Evolutionary conservation across 805 yeast species (phyloP), one percentile per base, ranked within the genome.

Genomic region (Candida gorgasii): DNA sequence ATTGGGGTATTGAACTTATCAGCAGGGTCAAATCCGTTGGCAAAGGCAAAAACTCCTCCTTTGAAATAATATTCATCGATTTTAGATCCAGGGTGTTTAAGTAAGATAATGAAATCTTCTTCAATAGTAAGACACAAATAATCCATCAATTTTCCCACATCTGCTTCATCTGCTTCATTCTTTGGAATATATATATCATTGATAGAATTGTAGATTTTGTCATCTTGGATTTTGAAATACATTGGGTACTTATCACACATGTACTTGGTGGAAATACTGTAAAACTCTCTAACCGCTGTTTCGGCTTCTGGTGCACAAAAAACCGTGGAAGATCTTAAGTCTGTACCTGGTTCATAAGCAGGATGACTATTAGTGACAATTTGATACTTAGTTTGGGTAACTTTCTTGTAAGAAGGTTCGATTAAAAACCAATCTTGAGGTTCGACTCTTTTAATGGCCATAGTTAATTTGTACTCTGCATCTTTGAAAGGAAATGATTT

Each of bases 401-500:
- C 39, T n/a, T 49, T 40, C 39, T 48, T 46, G 46, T 70, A 69
- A 3, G 63, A 53, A 22, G 68, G 59, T 35, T 69, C 75, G 11
- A 70, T 49, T 45, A 70, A 57, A 17, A 70, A 57, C 73, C 73
- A 70, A 40, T 70, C 73, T 35, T 68, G 65, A 2, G 58, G 53
- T 11, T 61, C 62, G 26, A 70, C 47, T 20, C 47, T 67, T 45
- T 72, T 65, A 39, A 83, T 69, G 1, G 83, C 85, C 84, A 85
- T 76, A 2, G 84, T 82, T 60, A 84, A 61, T 47, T 72, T 75
- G 51, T 82, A 80, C 36, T 67, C 75, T 12, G 79, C 83, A 35
- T 76, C 70, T 54, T 78, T 80, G 65, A 81, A 84, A 1, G 88
- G 89, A 29, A 47, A 62, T 8, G 66, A 61, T 39, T 57, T 62